A percentile compares a stretch with the other conserved stretches of the same genome.
Evolutionary conservation across 2,329 filamentous ascomycete genomes (phyloP).

Genomic region (Claviceps humidiphila): DNA sequence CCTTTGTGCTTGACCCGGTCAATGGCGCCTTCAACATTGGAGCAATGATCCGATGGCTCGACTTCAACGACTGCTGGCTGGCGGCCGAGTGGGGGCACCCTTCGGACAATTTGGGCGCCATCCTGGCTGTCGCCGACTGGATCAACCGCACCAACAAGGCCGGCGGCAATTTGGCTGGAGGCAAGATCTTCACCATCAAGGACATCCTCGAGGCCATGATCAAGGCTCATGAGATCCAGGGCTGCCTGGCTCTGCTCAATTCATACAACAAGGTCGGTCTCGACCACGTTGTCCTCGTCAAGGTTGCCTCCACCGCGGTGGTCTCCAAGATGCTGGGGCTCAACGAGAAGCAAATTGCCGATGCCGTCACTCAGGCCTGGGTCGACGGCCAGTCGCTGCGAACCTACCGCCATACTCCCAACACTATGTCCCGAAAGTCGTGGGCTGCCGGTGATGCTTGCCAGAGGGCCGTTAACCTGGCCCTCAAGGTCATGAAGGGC

Average conservation of each 20-base stretch:
- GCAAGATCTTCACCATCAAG: conserved; percentile 76
- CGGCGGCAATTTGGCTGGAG: conserved; percentile 67
- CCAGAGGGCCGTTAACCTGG: conserved; percentile 85
- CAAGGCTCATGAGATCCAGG: conserved; percentile 98
- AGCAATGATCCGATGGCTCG: conserved; percentile 96
- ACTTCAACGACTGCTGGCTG: conserved; percentile 99
- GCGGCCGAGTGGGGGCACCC: conserved; percentile 98
- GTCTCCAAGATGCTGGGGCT: conserved; percentile 92
- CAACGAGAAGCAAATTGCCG: conserved; percentile 78
- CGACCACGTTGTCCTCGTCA: conserved; percentile 95
- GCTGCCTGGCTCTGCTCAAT: conserved; percentile 91
- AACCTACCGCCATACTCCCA: conserved; percentile 93
- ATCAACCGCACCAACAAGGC: conserved; percentile 77
- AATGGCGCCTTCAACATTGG: conserved; percentile 98
- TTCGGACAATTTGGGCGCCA: conserved; percentile 94
- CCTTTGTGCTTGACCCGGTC: conserved; percentile 88
- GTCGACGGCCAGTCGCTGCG: conserved; percentile 91
- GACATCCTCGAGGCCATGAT: conserved; percentile 96
- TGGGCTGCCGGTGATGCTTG: conserved; percentile 98
- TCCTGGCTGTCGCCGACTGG: conserved; percentile 95
- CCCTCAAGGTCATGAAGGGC: conserved; percentile 80
- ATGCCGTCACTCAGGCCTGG: conserved; percentile 94
- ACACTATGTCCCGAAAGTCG: conserved; percentile 99
- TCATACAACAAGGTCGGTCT: conserved; percentile 97
- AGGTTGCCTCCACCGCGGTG: conserved; percentile 89